Base-by-base conservation (phyloP, 495 filamentous ascomycete genomes). In the Massariosphaeria phaeospora region DNA sequence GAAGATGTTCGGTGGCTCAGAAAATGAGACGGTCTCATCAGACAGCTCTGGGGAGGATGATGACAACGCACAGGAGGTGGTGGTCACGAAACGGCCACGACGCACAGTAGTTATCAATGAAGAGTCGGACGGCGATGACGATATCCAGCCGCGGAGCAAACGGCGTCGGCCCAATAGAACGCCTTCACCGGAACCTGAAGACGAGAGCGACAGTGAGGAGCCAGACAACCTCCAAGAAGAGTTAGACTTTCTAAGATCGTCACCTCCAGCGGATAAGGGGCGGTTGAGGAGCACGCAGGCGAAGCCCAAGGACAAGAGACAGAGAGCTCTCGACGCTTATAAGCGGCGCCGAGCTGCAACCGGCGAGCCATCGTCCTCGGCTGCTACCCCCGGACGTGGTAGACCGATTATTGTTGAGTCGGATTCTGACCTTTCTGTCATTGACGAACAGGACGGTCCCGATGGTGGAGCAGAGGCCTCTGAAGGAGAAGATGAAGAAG, bases 211-310 rank as follows among this genome's bases (percentile, higher is more conserved):
- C 30, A 43, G 40, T 8, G 35, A 58, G 15, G 68, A 72, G 42
- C 43, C 62, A 29, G 66, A 70, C 18, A 69, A 71, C 23, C 50
- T 71, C 15, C 52, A 61, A 13, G 67, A 70, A 23, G 69, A 73
- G 38, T 54, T 73, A 7, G 66, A 70, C 11, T 67, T 66, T 36
- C 40, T 71, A 2, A 44, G 48, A 21, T 57, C 64, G 1, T 68
- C 65, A n/a, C 54, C 57, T 15, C 54, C 57, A 25, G 40, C 36
- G n/a, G 57, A 50, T 13, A 44, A 48, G 24, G 45, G 51, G 2
- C 23, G 50, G 23, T 52, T 25, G 8, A 50, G 13, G 48, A 63
- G 31, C 27, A 47, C 18, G 10, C 52, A 59, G n/a, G 30, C 43
- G 20, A 53, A 48, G 5, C 56, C 53, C 34, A 43, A 59, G 50